phyloP scores from a whole-genome alignment of 139 green algal species.

The Chlorella sp. region DNA sequence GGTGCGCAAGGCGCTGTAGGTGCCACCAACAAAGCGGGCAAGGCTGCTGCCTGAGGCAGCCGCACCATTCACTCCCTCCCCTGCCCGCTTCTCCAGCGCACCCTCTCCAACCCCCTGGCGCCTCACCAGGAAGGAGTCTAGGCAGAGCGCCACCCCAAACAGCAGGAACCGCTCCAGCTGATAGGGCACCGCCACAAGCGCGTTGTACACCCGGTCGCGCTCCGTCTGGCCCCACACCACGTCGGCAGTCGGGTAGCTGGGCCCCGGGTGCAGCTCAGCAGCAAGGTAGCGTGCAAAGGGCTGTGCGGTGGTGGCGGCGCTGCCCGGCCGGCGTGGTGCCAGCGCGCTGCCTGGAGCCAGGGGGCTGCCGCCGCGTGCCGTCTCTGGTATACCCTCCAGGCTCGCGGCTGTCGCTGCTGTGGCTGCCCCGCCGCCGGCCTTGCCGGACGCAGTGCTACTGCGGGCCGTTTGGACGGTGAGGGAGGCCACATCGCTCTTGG shows the following conservation, averaged over 20 bases:
- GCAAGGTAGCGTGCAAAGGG: conserved; percentile 23
- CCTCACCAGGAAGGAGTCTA: conserved; percentile 80
- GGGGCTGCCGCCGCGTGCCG: not conserved
- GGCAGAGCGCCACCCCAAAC: conserved; percentile 78
- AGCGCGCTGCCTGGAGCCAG: not conserved
- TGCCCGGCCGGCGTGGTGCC: not conserved
- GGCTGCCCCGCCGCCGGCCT: not conserved
- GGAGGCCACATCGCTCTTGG: conserved; percentile 1
- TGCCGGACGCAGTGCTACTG: not conserved
- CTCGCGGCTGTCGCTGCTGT: not conserved
- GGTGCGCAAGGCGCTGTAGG: too few relatives aligned
- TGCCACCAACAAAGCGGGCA: too few relatives aligned
- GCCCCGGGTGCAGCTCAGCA: conserved; percentile 41
- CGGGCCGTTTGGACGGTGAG: conserved; percentile 1
- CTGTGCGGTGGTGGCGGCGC: conserved; percentile 7
- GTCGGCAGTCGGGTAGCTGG: conserved; percentile 63
- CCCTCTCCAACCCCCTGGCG: too few relatives aligned
- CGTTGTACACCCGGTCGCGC: conserved; percentile 89
- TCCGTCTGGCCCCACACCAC: conserved; percentile 83
- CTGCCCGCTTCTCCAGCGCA: too few relatives aligned
- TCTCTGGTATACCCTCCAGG: not conserved
- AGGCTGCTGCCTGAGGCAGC: too few relatives aligned
- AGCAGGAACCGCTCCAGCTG: conserved; percentile 89
- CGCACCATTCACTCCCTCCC: not conserved
- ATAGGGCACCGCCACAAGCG: conserved; percentile 85